Evolutionary conservation across 116 monocot genomes (phyloP).

Genomic region (Thalassia testudinum): DNA sequence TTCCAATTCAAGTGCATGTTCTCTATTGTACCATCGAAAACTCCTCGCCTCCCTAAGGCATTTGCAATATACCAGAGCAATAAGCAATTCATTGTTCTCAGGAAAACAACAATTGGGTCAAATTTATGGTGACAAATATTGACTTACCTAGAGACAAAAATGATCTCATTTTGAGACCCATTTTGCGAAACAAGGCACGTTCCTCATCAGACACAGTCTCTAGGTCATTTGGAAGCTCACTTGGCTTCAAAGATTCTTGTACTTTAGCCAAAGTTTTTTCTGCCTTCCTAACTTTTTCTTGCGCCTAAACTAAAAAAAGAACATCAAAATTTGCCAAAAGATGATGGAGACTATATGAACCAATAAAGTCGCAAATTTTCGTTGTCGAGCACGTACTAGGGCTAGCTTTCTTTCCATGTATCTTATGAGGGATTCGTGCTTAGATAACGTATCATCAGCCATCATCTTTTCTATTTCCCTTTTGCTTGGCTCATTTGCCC

Average conservation of each 20-base stretch:
- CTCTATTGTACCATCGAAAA: constrained; percentile 86
- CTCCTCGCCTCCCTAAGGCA: constrained; percentile 56
- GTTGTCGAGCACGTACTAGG: constrained; percentile 36
- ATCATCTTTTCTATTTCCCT: constrained; percentile 51
- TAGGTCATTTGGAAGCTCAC: constrained; percentile 78
- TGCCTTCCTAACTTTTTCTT: constrained; percentile 62
- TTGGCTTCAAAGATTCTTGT: constrained; percentile 62
- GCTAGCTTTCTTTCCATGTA: constrained; percentile 50
- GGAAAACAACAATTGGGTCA: not conserved
- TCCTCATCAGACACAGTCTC: constrained; percentile 96
- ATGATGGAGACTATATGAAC: not conserved
- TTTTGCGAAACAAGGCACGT: constrained; percentile 60
- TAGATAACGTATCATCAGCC: constrained; percentile 36
- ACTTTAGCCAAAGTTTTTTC: constrained; percentile 83
- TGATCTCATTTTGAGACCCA: constrained; percentile 87
- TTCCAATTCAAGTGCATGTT: constrained; percentile 97
- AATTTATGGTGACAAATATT: not conserved
- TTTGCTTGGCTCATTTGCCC: constrained; percentile 37
- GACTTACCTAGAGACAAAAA: constrained; percentile 53
- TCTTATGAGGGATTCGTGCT: constrained; percentile 66
- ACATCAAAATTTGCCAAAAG: not conserved
- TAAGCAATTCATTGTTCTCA: not conserved
- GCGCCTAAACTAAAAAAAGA: constrained; percentile 33
- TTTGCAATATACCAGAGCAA: not conserved
- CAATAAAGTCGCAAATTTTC: constrained; percentile 44